These are phyloP conservation scores for Suhomyces xylopsoci DNA, from an alignment of 805 yeast genomes.

Conservation along the genomic window DNA sequence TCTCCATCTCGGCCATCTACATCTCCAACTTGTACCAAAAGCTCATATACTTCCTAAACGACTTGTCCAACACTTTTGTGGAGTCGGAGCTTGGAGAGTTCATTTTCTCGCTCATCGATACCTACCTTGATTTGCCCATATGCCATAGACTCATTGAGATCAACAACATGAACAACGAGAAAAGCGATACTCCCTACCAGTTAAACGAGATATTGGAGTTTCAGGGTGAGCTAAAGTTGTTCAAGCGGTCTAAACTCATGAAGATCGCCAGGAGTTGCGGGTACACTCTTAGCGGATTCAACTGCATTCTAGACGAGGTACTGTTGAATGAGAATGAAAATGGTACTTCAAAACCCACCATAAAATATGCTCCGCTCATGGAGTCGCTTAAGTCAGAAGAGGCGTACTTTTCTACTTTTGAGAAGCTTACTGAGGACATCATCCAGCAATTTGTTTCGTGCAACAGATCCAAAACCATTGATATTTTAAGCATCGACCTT, in stretches of 20 bases:
- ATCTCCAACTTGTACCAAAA: conserved; percentile 38
- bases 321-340: conserved; percentile 7
- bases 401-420: conserved; percentile 32
- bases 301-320: conserved; percentile 15
- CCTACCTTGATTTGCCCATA: conserved; percentile 29
- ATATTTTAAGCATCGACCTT: conserved; percentile 72
- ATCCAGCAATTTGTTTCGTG: conserved; percentile 52
- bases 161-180: conserved; percentile 12
- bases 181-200: conserved; percentile 5
- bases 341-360: background rate
- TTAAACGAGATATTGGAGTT: conserved; percentile 32
- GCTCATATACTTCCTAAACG: conserved; percentile 40
- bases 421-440: conserved; percentile 54
- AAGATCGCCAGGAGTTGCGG: conserved; percentile 22
- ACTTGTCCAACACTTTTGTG: conserved; percentile 24
- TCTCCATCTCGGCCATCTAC: conserved; percentile 41
- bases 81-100: conserved; percentile 33
- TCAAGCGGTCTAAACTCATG: conserved; percentile 44
- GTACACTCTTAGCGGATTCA: conserved; percentile 16
- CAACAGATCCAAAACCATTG: conserved; percentile 61
- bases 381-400: conserved; percentile 13
- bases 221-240: conserved; percentile 48
- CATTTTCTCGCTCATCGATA: conserved; percentile 38
- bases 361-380: conserved; percentile 14
- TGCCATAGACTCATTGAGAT: conserved; percentile 24